A percentile compares a stretch with the other conserved stretches of the same genome.
Evolutionary conservation across 2,329 filamentous ascomycete genomes (phyloP).

Genomic region (Botrytis squamosa): DNA sequence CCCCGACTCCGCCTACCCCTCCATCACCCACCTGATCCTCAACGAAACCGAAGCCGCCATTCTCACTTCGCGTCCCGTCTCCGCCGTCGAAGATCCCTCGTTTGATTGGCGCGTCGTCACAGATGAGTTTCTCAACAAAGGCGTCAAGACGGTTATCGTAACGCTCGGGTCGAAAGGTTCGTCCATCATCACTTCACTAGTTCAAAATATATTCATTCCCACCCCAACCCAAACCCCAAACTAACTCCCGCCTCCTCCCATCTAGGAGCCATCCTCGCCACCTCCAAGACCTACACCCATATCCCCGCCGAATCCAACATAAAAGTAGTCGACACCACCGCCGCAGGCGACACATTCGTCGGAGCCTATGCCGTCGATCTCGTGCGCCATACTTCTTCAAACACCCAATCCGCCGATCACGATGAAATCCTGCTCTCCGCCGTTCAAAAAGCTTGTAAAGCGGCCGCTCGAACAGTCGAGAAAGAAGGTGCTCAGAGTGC

Average conservation of each 20-base stretch:
- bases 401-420: too few species aligned
- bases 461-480: slow-evolving; percentile 65
- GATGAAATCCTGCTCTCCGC: slow-evolving; percentile 41
- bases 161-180: slow-evolving; percentile 75
- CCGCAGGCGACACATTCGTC: slow-evolving; percentile 91
- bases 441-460: slow-evolving; percentile 58
- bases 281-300: slow-evolving; percentile 46
- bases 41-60: slow-evolving; percentile 88
- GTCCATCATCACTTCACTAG: neutral
- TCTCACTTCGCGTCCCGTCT: slow-evolving; percentile 53
- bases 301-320: slow-evolving; percentile 65
- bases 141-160: slow-evolving; percentile 75
- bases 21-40: slow-evolving; percentile 76
- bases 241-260: neutral
- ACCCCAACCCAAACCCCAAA: neutral
- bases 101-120: slow-evolving; percentile 47
- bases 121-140: slow-evolving; percentile 61
- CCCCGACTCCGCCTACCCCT: slow-evolving; percentile 63
- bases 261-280: slow-evolving; percentile 60
- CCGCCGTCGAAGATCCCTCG: slow-evolving; percentile 48
- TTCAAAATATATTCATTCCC: neutral
- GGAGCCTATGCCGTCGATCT: slow-evolving; percentile 79
- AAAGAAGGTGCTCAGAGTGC: slow-evolving; percentile 62
- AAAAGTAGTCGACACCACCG: slow-evolving; percentile 86
- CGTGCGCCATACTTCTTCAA: slow-evolving; percentile 45